Percentiles rank a stretch among this genome's conserved stretches.
Evolutionary conservation across 2,329 filamentous ascomycete genomes (phyloP).

Genomic region (Zalaria sp.): DNA sequence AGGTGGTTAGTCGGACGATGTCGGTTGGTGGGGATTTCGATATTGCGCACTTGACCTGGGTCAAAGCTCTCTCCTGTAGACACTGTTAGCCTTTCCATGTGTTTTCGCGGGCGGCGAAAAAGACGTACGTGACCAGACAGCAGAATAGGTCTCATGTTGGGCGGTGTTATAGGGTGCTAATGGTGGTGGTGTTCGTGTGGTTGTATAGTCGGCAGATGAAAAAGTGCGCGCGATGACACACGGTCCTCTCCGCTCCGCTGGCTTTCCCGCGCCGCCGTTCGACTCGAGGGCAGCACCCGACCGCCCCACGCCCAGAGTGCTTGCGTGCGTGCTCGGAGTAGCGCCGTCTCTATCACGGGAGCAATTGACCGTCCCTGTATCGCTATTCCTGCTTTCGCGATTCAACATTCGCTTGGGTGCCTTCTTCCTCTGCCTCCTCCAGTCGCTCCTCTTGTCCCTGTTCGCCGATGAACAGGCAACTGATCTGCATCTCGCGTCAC

Average conservation of each 20-base stretch:
- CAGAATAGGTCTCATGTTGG: constrained; percentile 89
- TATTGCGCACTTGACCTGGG: constrained; percentile 65
- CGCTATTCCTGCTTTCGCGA: too few relatives aligned
- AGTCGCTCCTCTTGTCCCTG: not conserved
- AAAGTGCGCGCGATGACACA: constrained; percentile 1
- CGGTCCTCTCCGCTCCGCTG: too few relatives aligned
- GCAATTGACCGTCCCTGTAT: too few relatives aligned
- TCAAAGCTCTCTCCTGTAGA: constrained; percentile 70
- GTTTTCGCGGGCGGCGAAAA: not conserved
- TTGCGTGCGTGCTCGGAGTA: too few relatives aligned
- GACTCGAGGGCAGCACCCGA: too few relatives aligned
- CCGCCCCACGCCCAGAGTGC: too few relatives aligned
- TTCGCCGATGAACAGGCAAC: constrained; percentile 4
- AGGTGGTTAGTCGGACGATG: constrained; percentile 7
- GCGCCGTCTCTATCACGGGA: too few relatives aligned
- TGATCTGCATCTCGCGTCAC: constrained; percentile 5
- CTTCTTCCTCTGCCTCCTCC: too few relatives aligned
- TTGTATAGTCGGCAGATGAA: constrained; percentile 1
- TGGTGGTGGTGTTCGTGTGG: constrained; percentile 1
- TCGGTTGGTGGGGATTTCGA: not conserved
- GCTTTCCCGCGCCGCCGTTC: too few relatives aligned
- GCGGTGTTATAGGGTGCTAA: constrained; percentile 6
- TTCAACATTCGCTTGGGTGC: too few relatives aligned
- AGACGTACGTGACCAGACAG: constrained; percentile 71
- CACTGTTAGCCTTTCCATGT: constrained; percentile 10